Percentiles rank a stretch among this genome's conserved stretches.
These are phyloP conservation scores for Aspergillus neoniger DNA, from an alignment of 2,329 filamentous ascomycete genomes.

Conservation along the genomic window DNA sequence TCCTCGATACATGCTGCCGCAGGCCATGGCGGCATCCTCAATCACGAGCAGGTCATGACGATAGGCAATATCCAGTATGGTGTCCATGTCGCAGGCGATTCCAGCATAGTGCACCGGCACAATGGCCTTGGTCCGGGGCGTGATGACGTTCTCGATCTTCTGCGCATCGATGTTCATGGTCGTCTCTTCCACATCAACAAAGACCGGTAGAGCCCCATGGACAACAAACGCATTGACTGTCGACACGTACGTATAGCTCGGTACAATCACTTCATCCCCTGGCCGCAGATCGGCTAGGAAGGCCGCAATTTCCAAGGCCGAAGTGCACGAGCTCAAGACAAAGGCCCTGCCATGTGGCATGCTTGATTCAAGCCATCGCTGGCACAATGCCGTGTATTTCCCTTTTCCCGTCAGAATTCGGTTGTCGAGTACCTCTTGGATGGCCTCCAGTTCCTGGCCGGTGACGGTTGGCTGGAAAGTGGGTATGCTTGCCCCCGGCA, in stretches of 20 bases:
- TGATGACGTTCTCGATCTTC: slow-evolving; percentile 11
- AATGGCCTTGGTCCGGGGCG: slow-evolving; percentile 14
- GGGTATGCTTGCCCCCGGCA: background rate
- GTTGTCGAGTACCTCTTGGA: slow-evolving; percentile 5
- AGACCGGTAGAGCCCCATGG: slow-evolving; percentile 15
- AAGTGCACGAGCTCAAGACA: slow-evolving; percentile 16
- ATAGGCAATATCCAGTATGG: slow-evolving; percentile 10
- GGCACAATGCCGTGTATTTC: slow-evolving; percentile 13
- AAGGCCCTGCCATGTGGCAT: slow-evolving; percentile 8
- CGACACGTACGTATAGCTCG: slow-evolving; percentile 20
- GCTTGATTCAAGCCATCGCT: slow-evolving; percentile 17
- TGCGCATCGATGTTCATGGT: slow-evolving; percentile 18
- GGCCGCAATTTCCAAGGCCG: slow-evolving; percentile 18
- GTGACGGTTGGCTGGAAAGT: slow-evolving; percentile 10
- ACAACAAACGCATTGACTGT: slow-evolving; percentile 20
- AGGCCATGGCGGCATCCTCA: slow-evolving; percentile 20
- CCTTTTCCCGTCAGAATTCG: slow-evolving; percentile 12
- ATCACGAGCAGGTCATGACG: slow-evolving; percentile 13
- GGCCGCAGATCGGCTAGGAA: slow-evolving; percentile 12
- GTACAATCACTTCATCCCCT: slow-evolving; percentile 20
- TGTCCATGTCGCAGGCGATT: slow-evolving; percentile 19
- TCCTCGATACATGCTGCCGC: slow-evolving; percentile 13
- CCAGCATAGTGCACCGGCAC: slow-evolving; percentile 21
- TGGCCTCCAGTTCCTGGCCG: slow-evolving; percentile 5
- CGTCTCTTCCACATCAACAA: slow-evolving; percentile 16